Conservation (phyloP, 2,329 filamentous ascomycete genomes). For the Fusarium chaquense region DNA sequence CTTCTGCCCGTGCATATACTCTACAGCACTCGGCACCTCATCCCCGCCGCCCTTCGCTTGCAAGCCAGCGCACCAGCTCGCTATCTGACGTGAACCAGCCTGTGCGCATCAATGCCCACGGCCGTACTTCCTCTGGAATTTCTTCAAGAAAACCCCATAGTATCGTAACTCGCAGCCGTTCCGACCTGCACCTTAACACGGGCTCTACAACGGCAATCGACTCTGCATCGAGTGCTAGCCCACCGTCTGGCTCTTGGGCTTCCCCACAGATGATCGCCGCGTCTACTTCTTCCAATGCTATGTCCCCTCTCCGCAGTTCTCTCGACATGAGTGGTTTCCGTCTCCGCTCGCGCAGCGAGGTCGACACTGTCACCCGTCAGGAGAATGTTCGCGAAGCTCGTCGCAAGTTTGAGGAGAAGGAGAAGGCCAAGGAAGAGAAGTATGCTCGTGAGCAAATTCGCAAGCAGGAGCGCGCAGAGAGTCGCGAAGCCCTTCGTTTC, state of each 20-base stretch:
- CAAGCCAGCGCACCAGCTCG: slow-evolving; percentile 53
- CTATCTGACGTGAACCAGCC: slow-evolving; percentile 52
- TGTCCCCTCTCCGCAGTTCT: slow-evolving; percentile 68
- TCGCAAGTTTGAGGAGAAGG: slow-evolving; percentile 72
- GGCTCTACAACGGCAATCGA: slow-evolving; percentile 46
- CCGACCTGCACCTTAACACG: slow-evolving; percentile 60
- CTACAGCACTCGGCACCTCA: slow-evolving; percentile 29
- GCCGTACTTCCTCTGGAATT: slow-evolving; percentile 46
- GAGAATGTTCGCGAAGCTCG: slow-evolving; percentile 72
- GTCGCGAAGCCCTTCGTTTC: slow-evolving; percentile 65
- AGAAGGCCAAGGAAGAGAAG: slow-evolving; percentile 72
- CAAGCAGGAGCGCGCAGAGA: slow-evolving; percentile 69
- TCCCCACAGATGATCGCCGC: slow-evolving; percentile 45
- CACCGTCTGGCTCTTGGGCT: slow-evolving; percentile 45
- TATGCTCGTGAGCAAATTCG: slow-evolving; percentile 69
- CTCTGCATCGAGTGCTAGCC: slow-evolving; percentile 45
- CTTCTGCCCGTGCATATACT: slow-evolving; percentile 38
- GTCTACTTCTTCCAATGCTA: slow-evolving; percentile 52
- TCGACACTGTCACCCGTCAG: slow-evolving; percentile 65
- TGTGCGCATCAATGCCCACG: slow-evolving; percentile 45
- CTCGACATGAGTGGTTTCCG: slow-evolving; percentile 70
- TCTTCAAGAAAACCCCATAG: slow-evolving; percentile 56
- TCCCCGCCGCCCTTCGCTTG: slow-evolving; percentile 50
- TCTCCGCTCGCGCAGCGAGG: slow-evolving; percentile 70
- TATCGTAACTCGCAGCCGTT: slow-evolving; percentile 56